Conservation (phyloP, 2,329 filamentous ascomycete species). For the Xylariaceae sp. region DNA sequence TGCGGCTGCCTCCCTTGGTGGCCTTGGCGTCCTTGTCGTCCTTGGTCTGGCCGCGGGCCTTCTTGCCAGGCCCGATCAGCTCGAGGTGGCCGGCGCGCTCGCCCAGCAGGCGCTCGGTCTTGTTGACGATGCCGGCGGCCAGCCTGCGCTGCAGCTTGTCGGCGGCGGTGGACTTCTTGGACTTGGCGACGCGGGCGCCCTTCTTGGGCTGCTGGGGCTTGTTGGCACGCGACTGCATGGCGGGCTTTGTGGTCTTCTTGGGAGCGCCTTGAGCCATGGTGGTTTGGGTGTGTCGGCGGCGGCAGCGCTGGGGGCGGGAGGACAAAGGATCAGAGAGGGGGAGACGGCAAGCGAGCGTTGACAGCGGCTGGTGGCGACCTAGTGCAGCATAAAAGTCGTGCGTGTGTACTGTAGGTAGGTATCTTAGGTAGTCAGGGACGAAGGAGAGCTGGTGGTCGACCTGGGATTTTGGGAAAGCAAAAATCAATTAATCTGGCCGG, state of each 20-base stretch:
- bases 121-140: constrained; percentile 50
- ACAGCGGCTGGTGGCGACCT: no score
- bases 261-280: constrained; percentile 55
- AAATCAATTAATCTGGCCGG: no score
- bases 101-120: constrained; percentile 57
- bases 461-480: no score
- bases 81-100: constrained; percentile 60
- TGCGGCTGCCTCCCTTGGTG: constrained; percentile 49
- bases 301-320: no score
- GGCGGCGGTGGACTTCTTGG: constrained; percentile 37
- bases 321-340: no score
- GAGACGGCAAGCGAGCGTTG: no score
- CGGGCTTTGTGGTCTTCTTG: constrained; percentile 45
- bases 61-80: constrained; percentile 52
- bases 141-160: constrained; percentile 56
- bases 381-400: no score
- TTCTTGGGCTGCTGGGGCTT: constrained; percentile 46
- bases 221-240: constrained; percentile 42
- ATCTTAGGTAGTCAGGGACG: no score
- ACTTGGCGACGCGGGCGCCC: constrained; percentile 19
- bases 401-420: no score
- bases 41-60: constrained; percentile 26
- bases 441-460: no score
- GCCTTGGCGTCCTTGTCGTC: constrained; percentile 29
- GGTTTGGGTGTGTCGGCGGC: background rate